Evolutionary conservation across 2,329 filamentous ascomycete species (phyloP), one percentile per base, ranked within the genome.

Genomic region (Lachnellula occidentalis): DNA sequence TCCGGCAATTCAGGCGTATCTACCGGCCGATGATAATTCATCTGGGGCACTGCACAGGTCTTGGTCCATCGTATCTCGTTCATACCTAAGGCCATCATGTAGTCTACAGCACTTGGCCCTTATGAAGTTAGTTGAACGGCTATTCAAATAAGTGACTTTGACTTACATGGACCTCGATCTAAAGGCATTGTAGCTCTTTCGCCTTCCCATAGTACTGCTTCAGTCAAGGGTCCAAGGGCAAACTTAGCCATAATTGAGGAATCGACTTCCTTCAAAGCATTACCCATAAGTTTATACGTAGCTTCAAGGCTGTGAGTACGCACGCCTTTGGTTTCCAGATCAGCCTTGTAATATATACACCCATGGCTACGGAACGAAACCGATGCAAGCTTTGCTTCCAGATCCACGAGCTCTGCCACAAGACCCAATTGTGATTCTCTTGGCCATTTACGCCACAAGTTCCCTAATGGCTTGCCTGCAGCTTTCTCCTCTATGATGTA

Each of bases 401-500:
- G 48, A 4, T 66, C 61, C 34, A 64, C 60, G 17, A 70, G 53
- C 51, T 67, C 58, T n/a, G 42, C 58, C 5, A 67, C 60, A 37
- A 69, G 34, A 51, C 58, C 45, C 1, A 66, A 51, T 56, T 68
- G 65, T 41, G 53, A 46, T 50, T 65, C 48, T 46, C 56, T 61
- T 51, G 60, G 39, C 64, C 62, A 69, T 9, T 65, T 51, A 52
- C 59, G 50, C 68, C 66, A 71, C 24, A 69, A 56, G 45, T 55
- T 64, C 6, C 66, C 60, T 19, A 71, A 64, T 34, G 57, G 58
- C 37, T 63, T 55, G 34, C 69, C 66, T 19, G 48, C 41, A 21
- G 66, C 61, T 60, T 69, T 70, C 47, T 71, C 60, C 50, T 61
- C 55, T 41, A 61, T 54, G 34, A 62, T 61, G 36, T 62, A 62